Evolutionary conservation across 2,329 filamentous ascomycete species (phyloP).

Genomic region (Trichoderma oligosporum): DNA sequence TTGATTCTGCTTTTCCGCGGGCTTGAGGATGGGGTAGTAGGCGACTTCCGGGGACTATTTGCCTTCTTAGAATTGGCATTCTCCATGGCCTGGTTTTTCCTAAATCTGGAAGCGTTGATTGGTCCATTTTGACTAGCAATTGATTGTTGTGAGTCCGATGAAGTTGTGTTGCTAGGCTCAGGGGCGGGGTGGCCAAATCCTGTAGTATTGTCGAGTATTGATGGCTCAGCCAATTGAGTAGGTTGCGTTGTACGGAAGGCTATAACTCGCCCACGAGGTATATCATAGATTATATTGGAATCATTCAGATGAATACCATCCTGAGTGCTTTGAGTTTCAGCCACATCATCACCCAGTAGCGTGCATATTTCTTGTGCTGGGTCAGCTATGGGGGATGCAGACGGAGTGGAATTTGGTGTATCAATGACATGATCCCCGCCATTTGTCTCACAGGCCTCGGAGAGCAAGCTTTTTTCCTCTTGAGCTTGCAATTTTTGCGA

Average conservation of each 20-base stretch:
- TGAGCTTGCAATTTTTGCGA: not conserved
- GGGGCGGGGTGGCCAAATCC: not conserved
- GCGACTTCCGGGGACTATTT: not conserved
- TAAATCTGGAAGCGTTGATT: not conserved
- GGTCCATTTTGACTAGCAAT: not conserved
- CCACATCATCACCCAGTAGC: not conserved
- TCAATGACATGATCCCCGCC: not conserved
- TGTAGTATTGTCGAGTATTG: slow-evolving; percentile 1
- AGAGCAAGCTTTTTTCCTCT: not conserved
- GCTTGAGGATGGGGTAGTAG: slow-evolving; percentile 3
- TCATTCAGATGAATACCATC: not conserved
- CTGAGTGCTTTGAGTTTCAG: not conserved
- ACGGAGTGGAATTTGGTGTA: not conserved
- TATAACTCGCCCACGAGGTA: not conserved
- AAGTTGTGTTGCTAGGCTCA: not conserved
- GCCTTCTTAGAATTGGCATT: not conserved
- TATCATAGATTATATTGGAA: not conserved
- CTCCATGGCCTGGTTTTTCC: not conserved
- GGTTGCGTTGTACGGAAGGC: not conserved
- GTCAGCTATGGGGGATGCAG: not conserved
- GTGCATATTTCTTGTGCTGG: not conserved
- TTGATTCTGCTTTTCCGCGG: slow-evolving; percentile 11
- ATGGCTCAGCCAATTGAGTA: not conserved
- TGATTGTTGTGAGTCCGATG: not conserved
- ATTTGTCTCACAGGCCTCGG: not conserved